phyloP scores from a whole-genome alignment of 441 rosid genomes.

The Gossypium schwendimanii region DNA sequence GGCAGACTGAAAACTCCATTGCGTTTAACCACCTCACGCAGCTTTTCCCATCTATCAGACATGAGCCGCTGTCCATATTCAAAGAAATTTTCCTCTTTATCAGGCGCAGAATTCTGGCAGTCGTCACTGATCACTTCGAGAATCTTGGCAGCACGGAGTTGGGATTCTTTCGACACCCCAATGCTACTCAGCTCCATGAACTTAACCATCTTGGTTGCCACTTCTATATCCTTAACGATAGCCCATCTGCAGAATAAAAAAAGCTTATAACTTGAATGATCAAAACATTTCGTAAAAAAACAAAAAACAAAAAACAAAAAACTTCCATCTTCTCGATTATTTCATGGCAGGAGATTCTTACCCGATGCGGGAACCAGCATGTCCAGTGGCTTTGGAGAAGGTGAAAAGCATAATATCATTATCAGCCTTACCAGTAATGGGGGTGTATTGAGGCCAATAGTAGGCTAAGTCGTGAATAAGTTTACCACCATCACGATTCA shows the following conservation, averaged over 20 bases:
- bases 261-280: not conserved
- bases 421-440: conserved; percentile 53
- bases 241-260: conserved; percentile 55
- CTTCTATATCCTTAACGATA: conserved; percentile 54
- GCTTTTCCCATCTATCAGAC: conserved; percentile 58
- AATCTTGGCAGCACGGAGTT: conserved; percentile 68
- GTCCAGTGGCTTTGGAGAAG: conserved; percentile 82
- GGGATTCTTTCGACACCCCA: conserved; percentile 81
- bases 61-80: conserved; percentile 37
- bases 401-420: conserved; percentile 80
- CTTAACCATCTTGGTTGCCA: conserved; percentile 59
- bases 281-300: not conserved
- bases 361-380: conserved; percentile 94
- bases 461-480: conserved; percentile 73
- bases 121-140: conserved; percentile 38
- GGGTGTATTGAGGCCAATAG: conserved; percentile 80
- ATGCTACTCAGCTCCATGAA: conserved; percentile 48
- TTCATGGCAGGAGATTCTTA: conserved; percentile 17
- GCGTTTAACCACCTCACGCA: conserved; percentile 37
- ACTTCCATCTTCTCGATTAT: not conserved
- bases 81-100: conserved; percentile 45
- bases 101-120: conserved; percentile 18
- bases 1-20: conserved; percentile 42
- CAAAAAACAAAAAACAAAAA: no score
- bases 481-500: conserved; percentile 45